Evolutionary conservation across 192 early-diverging fungal species (phyloP).

Genomic region (Backusella westeae): DNA sequence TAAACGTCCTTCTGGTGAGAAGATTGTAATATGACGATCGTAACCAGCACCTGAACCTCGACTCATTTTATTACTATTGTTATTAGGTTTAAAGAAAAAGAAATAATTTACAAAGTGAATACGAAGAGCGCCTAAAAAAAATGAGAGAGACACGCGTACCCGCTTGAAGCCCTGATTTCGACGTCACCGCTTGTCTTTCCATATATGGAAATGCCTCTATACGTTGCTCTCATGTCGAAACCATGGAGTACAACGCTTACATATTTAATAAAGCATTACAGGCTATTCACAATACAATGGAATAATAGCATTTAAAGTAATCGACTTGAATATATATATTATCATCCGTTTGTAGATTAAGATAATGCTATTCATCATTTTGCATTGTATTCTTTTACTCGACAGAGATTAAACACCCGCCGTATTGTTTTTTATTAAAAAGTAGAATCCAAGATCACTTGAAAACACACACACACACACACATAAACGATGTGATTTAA

Average conservation of each 20-base stretch:
- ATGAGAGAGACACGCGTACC: not conserved
- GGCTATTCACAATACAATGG: too few species aligned
- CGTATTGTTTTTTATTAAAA: not conserved
- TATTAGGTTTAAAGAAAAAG: not conserved
- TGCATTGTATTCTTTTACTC: not conserved
- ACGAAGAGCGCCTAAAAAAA: not conserved
- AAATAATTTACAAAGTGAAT: not conserved
- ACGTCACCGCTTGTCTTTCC: not conserved
- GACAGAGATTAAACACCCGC: not conserved
- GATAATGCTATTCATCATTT: not conserved
- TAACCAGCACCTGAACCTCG: constrained; percentile 69
- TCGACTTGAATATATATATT: not conserved
- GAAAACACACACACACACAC: too few species aligned
- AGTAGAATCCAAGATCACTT: too few species aligned
- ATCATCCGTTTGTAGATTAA: not conserved
- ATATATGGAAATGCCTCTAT: not conserved
- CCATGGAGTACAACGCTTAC: too few species aligned
- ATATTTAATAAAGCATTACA: too few species aligned
- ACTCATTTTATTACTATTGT: constrained; percentile 21
- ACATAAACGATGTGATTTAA: too few species aligned
- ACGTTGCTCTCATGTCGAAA: too few species aligned
- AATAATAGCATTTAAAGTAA: not conserved
- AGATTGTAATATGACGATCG: constrained; percentile 99
- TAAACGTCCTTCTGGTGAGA: constrained; percentile 98
- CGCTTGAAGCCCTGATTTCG: not conserved